Conservation (phyloP, 108 stramenopile species). For the Fragilaria crotonensis region DNA sequence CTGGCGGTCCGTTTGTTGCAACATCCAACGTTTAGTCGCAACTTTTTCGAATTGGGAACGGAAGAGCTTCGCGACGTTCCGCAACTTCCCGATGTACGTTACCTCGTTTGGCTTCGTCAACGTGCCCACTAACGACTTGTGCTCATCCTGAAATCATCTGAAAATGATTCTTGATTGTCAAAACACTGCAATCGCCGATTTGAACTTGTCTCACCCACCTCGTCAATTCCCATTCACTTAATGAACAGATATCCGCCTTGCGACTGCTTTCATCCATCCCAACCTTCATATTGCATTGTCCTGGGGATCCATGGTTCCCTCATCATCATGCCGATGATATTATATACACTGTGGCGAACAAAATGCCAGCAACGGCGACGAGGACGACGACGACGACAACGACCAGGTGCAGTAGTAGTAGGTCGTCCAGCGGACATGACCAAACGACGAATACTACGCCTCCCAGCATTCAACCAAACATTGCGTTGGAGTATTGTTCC, state of each 20-base stretch:
- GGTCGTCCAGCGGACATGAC: too few relatives aligned
- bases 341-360: too few relatives aligned
- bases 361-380: too few relatives aligned
- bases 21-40: conserved; percentile 36
- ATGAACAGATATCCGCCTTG: conserved; percentile 27
- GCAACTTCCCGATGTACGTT: conserved; percentile 43
- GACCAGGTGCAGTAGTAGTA: too few relatives aligned
- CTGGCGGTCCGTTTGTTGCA: conserved; percentile 36
- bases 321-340: too few relatives aligned
- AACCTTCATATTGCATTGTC: too few relatives aligned
- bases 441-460: too few relatives aligned
- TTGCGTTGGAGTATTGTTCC: conserved; percentile 46
- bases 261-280: conserved; percentile 24
- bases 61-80: conserved; percentile 76
- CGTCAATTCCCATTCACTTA: too few relatives aligned
- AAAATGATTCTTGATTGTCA: background rate
- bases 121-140: background rate
- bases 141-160: background rate
- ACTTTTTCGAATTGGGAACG: conserved; percentile 61
- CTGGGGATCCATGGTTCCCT: too few relatives aligned
- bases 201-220: background rate
- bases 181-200: background rate
- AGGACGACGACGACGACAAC: too few relatives aligned
- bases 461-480: too few relatives aligned
- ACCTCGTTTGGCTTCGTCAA: background rate